Evolutionary conservation across 2,329 filamentous ascomycete species (phyloP).

Genomic region (Calycina herbarum): DNA sequence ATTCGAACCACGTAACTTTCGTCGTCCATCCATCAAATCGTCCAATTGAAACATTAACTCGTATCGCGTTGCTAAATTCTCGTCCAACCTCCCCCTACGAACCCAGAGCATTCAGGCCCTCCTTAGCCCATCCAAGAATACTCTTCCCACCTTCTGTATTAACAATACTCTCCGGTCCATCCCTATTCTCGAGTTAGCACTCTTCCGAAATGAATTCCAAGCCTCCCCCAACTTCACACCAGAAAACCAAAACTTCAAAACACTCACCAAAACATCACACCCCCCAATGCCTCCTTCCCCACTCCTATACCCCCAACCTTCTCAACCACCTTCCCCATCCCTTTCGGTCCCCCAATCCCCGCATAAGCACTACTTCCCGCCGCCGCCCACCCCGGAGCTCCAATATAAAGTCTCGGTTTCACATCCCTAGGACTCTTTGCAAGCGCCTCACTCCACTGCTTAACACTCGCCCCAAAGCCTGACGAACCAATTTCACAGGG

Average conservation of each 20-base stretch:
- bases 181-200: slow-evolving; percentile 39
- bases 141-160: slow-evolving; percentile 34
- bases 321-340: slow-evolving; percentile 33
- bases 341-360: slow-evolving; percentile 26
- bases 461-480: slow-evolving; percentile 34
- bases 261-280: slow-evolving; percentile 41
- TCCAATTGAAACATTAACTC: too few species aligned
- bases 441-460: slow-evolving; percentile 38
- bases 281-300: slow-evolving; percentile 39
- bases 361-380: slow-evolving; percentile 39
- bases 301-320: slow-evolving; percentile 33
- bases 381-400: slow-evolving; percentile 36
- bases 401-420: slow-evolving; percentile 39
- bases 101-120: slow-evolving; percentile 16
- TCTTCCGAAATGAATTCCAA: too few species aligned
- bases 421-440: slow-evolving; percentile 7
- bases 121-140: slow-evolving; percentile 32
- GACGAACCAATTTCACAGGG: slow-evolving; percentile 35
- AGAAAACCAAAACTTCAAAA: neutral
- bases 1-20: too few species aligned
- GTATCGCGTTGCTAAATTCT: too few species aligned
- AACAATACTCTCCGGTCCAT: slow-evolving; percentile 24
- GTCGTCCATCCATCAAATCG: too few species aligned
- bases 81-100: too few species aligned
- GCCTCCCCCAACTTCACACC: neutral